These are phyloP conservation scores for Lachancea sp. DNA, from an alignment of 805 yeast species.

Conservation along the genomic window DNA sequence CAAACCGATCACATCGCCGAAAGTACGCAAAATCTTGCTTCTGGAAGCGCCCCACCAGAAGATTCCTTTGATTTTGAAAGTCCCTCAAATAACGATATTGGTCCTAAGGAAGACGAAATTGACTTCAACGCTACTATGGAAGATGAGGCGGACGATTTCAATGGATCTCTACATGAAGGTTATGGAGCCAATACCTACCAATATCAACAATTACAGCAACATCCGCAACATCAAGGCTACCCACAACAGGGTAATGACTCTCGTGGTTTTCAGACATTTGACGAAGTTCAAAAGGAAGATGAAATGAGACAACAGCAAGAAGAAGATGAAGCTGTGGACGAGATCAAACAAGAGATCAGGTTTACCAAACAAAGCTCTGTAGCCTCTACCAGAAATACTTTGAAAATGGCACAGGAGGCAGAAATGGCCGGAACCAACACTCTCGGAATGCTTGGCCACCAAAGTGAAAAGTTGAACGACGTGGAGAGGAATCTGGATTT, in stretches of 20 bases:
- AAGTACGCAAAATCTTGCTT: not conserved
- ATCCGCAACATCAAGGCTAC: slow-evolving; percentile 27
- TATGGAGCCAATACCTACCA: slow-evolving; percentile 7
- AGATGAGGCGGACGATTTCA: slow-evolving; percentile 28
- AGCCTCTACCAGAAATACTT: slow-evolving; percentile 76
- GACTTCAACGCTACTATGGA: slow-evolving; percentile 27
- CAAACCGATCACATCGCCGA: not conserved
- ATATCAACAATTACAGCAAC: slow-evolving; percentile 18
- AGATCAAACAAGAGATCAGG: slow-evolving; percentile 71
- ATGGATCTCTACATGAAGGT: slow-evolving; percentile 21
- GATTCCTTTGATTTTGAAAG: slow-evolving; percentile 25
- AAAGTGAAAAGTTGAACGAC: slow-evolving; percentile 75
- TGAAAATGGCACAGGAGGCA: slow-evolving; percentile 64
- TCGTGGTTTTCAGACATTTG: slow-evolving; percentile 31
- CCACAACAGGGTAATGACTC: slow-evolving; percentile 60
- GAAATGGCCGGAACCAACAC: slow-evolving; percentile 74
- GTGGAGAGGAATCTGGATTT: slow-evolving; percentile 72
- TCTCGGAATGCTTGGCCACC: slow-evolving; percentile 88
- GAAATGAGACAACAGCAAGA: slow-evolving; percentile 38
- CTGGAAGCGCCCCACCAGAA: not conserved
- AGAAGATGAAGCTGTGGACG: slow-evolving; percentile 87
- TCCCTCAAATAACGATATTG: slow-evolving; percentile 7
- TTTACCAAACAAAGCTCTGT: slow-evolving; percentile 84
- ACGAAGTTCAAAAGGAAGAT: slow-evolving; percentile 34
- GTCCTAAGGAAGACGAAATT: slow-evolving; percentile 27